Evolutionary conservation across 2,329 filamentous ascomycete genomes (phyloP).

Genomic region (Aspergillus fumigatus): DNA sequence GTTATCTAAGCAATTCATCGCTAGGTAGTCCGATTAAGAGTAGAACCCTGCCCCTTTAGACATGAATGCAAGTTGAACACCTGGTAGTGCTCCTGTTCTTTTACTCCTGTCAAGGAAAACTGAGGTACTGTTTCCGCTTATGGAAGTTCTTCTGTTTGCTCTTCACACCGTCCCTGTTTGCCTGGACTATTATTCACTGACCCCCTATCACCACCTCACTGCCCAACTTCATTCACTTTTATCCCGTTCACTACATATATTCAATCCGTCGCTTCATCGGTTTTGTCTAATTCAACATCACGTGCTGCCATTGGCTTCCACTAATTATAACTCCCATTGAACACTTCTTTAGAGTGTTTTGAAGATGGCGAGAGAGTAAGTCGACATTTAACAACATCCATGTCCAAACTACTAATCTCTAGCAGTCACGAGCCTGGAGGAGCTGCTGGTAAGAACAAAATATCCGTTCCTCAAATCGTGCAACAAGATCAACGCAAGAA

Average conservation of each 20-base stretch:
- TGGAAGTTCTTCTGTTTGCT: neutral
- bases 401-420: neutral
- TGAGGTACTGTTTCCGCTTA: neutral
- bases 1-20: neutral
- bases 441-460: slow-evolving; percentile 18
- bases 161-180: neutral
- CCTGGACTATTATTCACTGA: neutral
- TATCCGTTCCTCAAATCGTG: neutral
- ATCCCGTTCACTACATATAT: neutral
- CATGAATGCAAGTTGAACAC: neutral
- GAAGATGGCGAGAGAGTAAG: slow-evolving; percentile 2
- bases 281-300: neutral
- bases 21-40: neutral
- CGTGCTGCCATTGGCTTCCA: neutral
- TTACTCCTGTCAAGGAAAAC: neutral
- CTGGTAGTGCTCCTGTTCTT: neutral
- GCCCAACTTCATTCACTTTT: neutral
- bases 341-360: neutral
- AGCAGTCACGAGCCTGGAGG: slow-evolving; percentile 19
- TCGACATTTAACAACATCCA: neutral
- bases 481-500: neutral
- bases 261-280: neutral
- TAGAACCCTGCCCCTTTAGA: neutral
- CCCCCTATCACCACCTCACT: neutral
- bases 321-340: neutral